These are phyloP conservation scores for Wickerhamomyces sp. DNA, from an alignment of 1,139 yeast species.

Conservation along the genomic window DNA sequence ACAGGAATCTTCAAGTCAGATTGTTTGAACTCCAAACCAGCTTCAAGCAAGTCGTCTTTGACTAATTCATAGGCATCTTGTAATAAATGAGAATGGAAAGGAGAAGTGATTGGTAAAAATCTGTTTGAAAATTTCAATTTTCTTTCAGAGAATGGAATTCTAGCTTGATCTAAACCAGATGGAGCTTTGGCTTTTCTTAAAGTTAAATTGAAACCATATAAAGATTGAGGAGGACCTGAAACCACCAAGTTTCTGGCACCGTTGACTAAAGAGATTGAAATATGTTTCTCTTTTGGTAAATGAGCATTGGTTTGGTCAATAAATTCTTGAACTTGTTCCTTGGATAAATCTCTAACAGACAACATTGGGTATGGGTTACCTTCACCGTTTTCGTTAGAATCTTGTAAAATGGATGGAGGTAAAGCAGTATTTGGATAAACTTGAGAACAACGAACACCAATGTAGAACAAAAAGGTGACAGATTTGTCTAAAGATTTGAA, in stretches of 20 bases:
- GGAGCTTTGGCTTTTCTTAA: constrained; percentile 94
- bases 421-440: constrained; percentile 90
- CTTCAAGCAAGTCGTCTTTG: constrained; percentile 55
- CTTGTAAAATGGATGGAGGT: constrained; percentile 92
- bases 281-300: constrained; percentile 87
- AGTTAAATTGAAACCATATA: constrained; percentile 89
- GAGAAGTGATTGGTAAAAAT: constrained; percentile 92
- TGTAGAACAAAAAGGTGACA: constrained; percentile 79
- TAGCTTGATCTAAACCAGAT: constrained; percentile 89
- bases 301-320: constrained; percentile 89
- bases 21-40: constrained; percentile 53
- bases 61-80: constrained; percentile 66
- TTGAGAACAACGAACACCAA: constrained; percentile 88
- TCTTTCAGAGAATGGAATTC: constrained; percentile 90
- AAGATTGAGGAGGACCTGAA: constrained; percentile 98
- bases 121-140: constrained; percentile 89
- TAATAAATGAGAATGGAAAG: constrained; percentile 91
- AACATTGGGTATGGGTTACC: constrained; percentile 98
- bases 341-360: constrained; percentile 82
- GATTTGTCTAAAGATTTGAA: constrained; percentile 70
- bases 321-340: constrained; percentile 70
- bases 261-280: constrained; percentile 84
- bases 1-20: constrained; percentile 74
- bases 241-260: constrained; percentile 96
- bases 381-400: constrained; percentile 89